Evolutionary conservation across 139 green algal genomes (phyloP).

Genomic region (Volvox reticuliferus): DNA sequence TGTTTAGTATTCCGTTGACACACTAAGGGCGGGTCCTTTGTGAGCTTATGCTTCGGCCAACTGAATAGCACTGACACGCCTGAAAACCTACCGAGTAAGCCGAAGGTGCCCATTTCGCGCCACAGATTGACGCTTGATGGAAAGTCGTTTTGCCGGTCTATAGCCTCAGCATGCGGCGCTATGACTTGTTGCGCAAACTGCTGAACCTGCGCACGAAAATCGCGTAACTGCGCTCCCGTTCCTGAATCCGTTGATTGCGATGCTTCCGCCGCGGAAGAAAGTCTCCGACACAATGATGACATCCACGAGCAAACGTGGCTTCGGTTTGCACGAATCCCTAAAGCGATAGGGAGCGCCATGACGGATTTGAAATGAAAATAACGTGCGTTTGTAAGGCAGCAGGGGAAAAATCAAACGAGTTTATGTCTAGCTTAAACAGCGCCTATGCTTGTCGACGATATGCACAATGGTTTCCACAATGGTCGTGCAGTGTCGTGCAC

Average conservation of each 20-base stretch:
- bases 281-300: neutral
- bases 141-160: slow-evolving; percentile 88
- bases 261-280: slow-evolving; percentile 11
- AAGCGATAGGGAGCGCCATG: neutral
- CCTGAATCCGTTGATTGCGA: neutral
- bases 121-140: slow-evolving; percentile 86
- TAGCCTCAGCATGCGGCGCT: slow-evolving; percentile 85
- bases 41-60: too few species aligned
- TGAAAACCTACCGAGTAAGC: slow-evolving; percentile 77
- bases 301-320: neutral
- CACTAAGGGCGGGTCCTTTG: too few species aligned
- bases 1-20: too few species aligned
- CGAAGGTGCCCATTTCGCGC: slow-evolving; percentile 87
- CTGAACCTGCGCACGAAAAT: slow-evolving; percentile 19
- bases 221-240: neutral
- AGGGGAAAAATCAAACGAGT: neutral
- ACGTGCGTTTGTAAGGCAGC: neutral
- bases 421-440: neutral
- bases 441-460: too few species aligned
- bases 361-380: neutral
- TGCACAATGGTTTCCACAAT: too few species aligned
- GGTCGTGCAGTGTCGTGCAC: too few species aligned
- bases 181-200: slow-evolving; percentile 76
- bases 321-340: neutral
- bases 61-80: too few species aligned